Conservation (phyloP, 352 stramenopile species). For the Phytophthora idaei region DNA sequence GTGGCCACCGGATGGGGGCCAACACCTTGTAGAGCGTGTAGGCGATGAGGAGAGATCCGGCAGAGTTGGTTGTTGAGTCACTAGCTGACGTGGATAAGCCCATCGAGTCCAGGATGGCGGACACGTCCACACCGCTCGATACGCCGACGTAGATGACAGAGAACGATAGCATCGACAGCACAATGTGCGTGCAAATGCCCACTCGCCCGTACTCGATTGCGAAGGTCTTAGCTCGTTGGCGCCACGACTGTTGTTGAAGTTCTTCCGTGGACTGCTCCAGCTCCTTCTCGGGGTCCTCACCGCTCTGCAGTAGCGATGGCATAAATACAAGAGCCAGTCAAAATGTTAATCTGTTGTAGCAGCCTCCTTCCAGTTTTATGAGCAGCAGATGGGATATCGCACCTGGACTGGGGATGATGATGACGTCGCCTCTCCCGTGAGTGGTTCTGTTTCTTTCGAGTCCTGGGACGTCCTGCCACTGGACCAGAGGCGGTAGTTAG, state of each 20-base stretch:
- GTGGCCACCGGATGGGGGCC: conserved; percentile 75
- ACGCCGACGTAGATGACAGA: conserved; percentile 78
- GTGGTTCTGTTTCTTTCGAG: conserved; percentile 43
- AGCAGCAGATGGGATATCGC: neutral
- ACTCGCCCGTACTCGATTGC: conserved; percentile 83
- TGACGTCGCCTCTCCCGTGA: conserved; percentile 30
- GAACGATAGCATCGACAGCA: conserved; percentile 77
- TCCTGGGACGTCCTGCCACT: conserved; percentile 30
- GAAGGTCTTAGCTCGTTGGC: conserved; percentile 79
- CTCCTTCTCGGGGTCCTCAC: conserved; percentile 27
- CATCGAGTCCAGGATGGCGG: conserved; percentile 49
- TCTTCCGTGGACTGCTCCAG: conserved; percentile 19
- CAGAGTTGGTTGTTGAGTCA: conserved; percentile 60
- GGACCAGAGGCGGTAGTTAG: conserved; percentile 50
- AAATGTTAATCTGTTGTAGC: neutral
- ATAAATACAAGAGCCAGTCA: conserved; percentile 3
- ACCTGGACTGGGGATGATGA: conserved; percentile 32
- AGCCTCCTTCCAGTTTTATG: neutral
- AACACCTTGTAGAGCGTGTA: conserved; percentile 87
- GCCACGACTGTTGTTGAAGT: conserved; percentile 47
- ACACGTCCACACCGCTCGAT: conserved; percentile 74
- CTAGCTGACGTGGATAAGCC: conserved; percentile 49
- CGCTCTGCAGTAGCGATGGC: conserved; percentile 1
- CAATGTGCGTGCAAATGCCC: conserved; percentile 75
- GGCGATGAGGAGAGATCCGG: conserved; percentile 77